Evolutionary conservation across 2,329 filamentous ascomycete genomes (phyloP).

Genomic region (Leptographium flavum): DNA sequence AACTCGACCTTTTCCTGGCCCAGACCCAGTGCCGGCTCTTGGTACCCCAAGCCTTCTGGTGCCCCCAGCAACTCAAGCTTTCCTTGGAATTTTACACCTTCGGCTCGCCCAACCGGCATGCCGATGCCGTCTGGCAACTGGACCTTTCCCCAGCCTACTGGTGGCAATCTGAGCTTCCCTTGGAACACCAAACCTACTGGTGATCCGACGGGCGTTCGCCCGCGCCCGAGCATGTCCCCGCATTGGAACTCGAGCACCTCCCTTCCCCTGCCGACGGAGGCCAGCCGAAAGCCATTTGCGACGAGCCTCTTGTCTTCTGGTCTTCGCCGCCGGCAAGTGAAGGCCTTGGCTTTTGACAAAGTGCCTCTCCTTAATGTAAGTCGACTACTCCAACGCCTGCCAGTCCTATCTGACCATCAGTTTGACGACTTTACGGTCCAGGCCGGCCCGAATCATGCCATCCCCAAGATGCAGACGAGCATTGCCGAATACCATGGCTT

Average conservation of each 20-base stretch:
- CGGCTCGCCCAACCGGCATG: neutral
- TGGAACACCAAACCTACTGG: no score
- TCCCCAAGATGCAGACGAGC: conserved; percentile 5
- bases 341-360: neutral
- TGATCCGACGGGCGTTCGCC: no score
- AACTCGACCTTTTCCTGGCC: no score
- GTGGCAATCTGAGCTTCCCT: no score
- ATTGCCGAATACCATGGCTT: conserved; percentile 16
- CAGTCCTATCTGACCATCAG: conserved; percentile 1
- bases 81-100: neutral
- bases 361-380: neutral
- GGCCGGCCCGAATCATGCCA: neutral
- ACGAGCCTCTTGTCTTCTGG: no score
- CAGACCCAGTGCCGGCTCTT: no score
- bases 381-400: neutral
- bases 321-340: neutral
- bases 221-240: no score
- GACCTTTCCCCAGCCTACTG: no score
- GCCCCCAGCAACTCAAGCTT: neutral
- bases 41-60: no score
- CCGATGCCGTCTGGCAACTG: neutral
- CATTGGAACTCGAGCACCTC: no score
- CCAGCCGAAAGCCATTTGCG: no score
- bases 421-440: conserved; percentile 12
- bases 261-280: no score